A percentile compares a stretch with the other conserved stretches of the same genome.
Conservation (phyloP, 2,329 filamentous ascomycete genomes). For the Botrytis sinoallii region DNA sequence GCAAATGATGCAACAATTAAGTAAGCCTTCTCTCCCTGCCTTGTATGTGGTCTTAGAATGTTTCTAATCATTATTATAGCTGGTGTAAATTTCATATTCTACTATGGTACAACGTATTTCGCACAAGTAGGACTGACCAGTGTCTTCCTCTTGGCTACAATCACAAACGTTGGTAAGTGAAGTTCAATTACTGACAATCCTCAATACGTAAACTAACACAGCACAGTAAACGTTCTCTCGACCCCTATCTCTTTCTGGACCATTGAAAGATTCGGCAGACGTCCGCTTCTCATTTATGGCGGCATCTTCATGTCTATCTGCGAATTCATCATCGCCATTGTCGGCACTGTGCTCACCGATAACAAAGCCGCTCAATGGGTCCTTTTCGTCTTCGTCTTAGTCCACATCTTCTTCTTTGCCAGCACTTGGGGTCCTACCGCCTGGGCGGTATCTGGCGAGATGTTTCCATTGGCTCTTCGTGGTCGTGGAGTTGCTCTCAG, state of each 20-base stretch:
- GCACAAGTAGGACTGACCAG: conserved; percentile 67
- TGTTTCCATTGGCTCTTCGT: conserved; percentile 77
- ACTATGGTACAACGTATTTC: conserved; percentile 91
- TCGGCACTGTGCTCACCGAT: conserved; percentile 52
- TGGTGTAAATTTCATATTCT: conserved; percentile 94
- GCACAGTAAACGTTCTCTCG: conserved; percentile 73
- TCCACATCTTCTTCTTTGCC: conserved; percentile 86
- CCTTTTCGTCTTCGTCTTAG: conserved; percentile 59
- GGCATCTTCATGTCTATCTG: conserved; percentile 79
- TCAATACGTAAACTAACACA: background rate
- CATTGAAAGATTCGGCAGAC: conserved; percentile 80
- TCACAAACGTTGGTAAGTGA: conserved; percentile 45
- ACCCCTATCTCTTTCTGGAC: conserved; percentile 80
- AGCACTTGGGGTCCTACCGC: conserved; percentile 70
- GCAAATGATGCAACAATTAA: conserved; percentile 75
- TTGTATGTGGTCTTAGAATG: background rate
- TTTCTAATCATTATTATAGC: conserved; percentile 40
- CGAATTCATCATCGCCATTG: conserved; percentile 81
- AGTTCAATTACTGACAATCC: background rate
- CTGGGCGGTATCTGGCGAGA: conserved; percentile 83
- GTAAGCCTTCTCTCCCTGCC: conserved; percentile 38
- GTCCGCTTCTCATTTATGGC: conserved; percentile 73
- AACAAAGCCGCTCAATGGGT: conserved; percentile 49
- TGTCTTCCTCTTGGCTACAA: conserved; percentile 81
- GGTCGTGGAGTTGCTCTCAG: conserved; percentile 76